A percentile compares a stretch with the other conserved stretches of the same genome.
phyloP scores from a whole-genome alignment of 139 green algal genomes.

The Chlorella vulgaris region DNA sequence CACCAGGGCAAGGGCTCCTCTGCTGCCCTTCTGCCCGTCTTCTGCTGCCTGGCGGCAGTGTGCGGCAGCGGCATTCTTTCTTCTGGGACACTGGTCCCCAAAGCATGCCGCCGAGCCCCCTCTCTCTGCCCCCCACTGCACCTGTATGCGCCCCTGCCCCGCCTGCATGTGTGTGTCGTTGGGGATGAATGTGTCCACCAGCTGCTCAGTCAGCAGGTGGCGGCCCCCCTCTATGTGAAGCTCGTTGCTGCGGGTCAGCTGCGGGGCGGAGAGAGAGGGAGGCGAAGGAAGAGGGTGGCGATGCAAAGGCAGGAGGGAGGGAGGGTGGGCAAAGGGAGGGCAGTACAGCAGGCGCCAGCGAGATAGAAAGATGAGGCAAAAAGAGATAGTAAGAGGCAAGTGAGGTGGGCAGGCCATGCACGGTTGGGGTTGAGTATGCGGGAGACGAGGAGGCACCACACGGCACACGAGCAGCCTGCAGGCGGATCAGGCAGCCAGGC shows the following conservation, averaged over 20 bases:
- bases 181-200: slow-evolving; percentile 77
- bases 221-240: slow-evolving; percentile 73
- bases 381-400: no score
- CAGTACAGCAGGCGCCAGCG: not conserved
- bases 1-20: no score
- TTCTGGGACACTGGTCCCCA: no score
- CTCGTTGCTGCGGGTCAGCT: slow-evolving; percentile 61
- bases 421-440: no score
- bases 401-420: no score
- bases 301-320: not conserved
- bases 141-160: slow-evolving; percentile 31
- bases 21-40: no score
- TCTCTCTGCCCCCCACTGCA: not conserved
- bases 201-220: slow-evolving; percentile 81
- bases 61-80: no score
- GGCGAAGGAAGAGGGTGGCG: not conserved
- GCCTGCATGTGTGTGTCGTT: slow-evolving; percentile 77
- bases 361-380: no score
- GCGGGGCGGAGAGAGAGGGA: not conserved
- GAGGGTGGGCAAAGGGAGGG: not conserved
- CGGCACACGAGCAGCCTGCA: no score
- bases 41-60: no score
- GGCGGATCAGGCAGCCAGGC: no score
- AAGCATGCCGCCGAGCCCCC: not conserved
- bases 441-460: no score